phyloP scores from a whole-genome alignment of 345 rosid species.

The Salix exigua region DNA sequence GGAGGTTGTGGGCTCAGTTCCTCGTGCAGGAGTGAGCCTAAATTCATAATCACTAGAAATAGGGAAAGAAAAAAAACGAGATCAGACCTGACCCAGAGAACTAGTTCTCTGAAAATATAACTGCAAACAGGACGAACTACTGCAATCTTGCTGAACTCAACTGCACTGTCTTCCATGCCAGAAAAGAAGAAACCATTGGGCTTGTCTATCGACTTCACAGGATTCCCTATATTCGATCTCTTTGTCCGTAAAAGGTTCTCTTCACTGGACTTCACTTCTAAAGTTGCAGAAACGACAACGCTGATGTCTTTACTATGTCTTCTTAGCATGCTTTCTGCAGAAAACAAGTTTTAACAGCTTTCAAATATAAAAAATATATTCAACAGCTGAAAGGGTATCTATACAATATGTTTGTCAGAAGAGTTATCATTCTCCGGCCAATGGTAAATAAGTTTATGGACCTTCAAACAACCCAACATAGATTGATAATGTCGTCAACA shows the following conservation, averaged over 20 bases:
- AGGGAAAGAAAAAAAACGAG: too few relatives aligned
- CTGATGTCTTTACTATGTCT: slow-evolving; percentile 61
- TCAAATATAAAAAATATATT: background rate
- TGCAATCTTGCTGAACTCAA: slow-evolving; percentile 90
- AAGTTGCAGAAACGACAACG: slow-evolving; percentile 70
- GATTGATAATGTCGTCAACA: background rate
- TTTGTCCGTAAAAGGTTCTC: slow-evolving; percentile 54
- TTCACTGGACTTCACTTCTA: slow-evolving; percentile 17
- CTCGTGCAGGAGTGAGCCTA: too few relatives aligned
- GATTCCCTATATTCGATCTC: slow-evolving; percentile 64
- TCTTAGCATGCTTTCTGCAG: slow-evolving; percentile 76
- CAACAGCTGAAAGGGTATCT: background rate
- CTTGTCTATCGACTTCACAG: slow-evolving; percentile 79
- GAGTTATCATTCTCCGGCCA: background rate
- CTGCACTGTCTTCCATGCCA: slow-evolving; percentile 71
- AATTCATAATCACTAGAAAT: too few relatives aligned
- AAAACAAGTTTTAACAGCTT: slow-evolving; percentile 13
- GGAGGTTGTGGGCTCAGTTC: too few relatives aligned
- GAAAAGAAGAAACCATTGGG: slow-evolving; percentile 85
- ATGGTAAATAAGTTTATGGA: background rate
- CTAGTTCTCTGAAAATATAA: background rate
- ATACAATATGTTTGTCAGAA: background rate
- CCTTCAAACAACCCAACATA: background rate
- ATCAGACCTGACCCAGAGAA: too few relatives aligned
- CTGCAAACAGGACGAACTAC: slow-evolving; percentile 26